Evolutionary conservation across 257 asterid genomes (phyloP).

Genomic region (Leonotis leonurus): DNA sequence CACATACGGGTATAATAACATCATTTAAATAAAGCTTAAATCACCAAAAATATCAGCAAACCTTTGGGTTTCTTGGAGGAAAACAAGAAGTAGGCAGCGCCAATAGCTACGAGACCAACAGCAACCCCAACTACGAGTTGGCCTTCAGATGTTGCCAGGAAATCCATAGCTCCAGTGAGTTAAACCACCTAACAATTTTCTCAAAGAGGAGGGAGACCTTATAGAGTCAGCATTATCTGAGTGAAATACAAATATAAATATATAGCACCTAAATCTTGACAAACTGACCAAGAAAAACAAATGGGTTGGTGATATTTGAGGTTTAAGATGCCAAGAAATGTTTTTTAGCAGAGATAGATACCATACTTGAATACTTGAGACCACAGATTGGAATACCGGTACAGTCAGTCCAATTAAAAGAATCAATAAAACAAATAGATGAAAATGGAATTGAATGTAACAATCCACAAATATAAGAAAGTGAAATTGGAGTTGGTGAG

Average conservation of each 20-base stretch:
- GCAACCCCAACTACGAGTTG: constrained; percentile 55
- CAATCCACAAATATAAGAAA: not conserved
- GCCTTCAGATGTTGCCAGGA: constrained; percentile 63
- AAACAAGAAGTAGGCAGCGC: constrained; percentile 46
- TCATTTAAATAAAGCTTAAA: not conserved
- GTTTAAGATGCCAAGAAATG: constrained; percentile 18
- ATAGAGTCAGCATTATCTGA: not conserved
- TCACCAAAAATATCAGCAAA: constrained; percentile 8
- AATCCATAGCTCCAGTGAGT: constrained; percentile 46
- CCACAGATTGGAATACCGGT: constrained; percentile 18
- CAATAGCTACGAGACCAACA: constrained; percentile 57
- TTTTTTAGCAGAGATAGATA: not conserved
- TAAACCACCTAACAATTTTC: constrained; percentile 20
- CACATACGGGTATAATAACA: not conserved
- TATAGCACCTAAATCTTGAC: constrained; percentile 7
- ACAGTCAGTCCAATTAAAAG: constrained; percentile 2
- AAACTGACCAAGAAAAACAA: not conserved
- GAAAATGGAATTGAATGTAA: constrained; percentile 4
- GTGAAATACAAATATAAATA: not conserved
- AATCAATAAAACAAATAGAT: not conserved
- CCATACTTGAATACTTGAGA: no score
- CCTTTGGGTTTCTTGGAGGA: constrained; percentile 81
- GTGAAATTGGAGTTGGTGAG: constrained; percentile 12
- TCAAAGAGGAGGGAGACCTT: not conserved
- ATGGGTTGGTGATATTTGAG: not conserved